These are phyloP conservation scores for Fusarium sp. DNA, from an alignment of 2,329 filamentous ascomycete genomes.

Conservation along the genomic window DNA sequence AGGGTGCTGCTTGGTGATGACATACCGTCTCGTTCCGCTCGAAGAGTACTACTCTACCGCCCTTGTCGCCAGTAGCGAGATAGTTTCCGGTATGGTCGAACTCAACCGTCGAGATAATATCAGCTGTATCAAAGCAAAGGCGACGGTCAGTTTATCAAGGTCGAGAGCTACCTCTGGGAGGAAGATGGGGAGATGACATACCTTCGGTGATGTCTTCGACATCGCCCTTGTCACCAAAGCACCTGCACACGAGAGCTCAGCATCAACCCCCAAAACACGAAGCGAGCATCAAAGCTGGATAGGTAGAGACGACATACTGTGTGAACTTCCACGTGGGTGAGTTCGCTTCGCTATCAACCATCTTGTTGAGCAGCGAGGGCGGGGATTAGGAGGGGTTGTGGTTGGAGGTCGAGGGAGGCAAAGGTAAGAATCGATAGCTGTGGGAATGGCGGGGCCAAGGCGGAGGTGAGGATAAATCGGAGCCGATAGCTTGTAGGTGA, in stretches of 20 bases:
- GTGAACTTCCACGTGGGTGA: slow-evolving; percentile 99
- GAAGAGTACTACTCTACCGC: slow-evolving; percentile 87
- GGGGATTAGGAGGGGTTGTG: slow-evolving; percentile 45
- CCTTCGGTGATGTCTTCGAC: slow-evolving; percentile 99
- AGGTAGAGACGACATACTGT: slow-evolving; percentile 77
- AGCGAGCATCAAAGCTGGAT: slow-evolving; percentile 9
- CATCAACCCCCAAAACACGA: slow-evolving; percentile 23
- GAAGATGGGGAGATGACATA: slow-evolving; percentile 58
- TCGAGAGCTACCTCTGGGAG: slow-evolving; percentile 28
- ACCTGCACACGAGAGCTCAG: slow-evolving; percentile 69
- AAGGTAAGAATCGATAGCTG: slow-evolving; percentile 41
- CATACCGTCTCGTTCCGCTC: slow-evolving; percentile 95
- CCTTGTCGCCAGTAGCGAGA: slow-evolving; percentile 91
- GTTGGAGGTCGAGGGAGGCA: slow-evolving; percentile 45
- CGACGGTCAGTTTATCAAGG: slow-evolving; percentile 42
- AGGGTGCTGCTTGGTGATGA: slow-evolving; percentile 24
- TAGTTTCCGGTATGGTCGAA: slow-evolving; percentile 94
- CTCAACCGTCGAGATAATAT: slow-evolving; percentile 93
- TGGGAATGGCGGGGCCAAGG: slow-evolving; percentile 43
- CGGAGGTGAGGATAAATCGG: slow-evolving; percentile 39
- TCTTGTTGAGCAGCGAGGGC: slow-evolving; percentile 70
- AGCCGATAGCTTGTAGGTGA: slow-evolving; percentile 27
- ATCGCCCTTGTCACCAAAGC: slow-evolving; percentile 99
- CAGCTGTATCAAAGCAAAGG: slow-evolving; percentile 68
- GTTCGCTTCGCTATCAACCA: slow-evolving; percentile 96